These are phyloP conservation scores for Drosera capensis DNA, from an alignment of 148 eudicot species.

Conservation along the genomic window DNA sequence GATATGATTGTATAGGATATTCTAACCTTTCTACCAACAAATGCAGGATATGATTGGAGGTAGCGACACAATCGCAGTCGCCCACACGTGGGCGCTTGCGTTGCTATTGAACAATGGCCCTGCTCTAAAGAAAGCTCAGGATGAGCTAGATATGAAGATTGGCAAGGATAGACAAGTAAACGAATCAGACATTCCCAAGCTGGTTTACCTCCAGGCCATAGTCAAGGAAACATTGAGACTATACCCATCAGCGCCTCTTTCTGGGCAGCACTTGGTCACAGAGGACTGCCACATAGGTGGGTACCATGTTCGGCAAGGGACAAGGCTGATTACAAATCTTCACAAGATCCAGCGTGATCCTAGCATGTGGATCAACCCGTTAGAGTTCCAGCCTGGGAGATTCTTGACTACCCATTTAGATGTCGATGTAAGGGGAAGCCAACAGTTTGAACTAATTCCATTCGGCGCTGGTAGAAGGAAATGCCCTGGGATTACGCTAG, in stretches of 20 bases:
- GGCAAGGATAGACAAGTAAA: constrained; percentile 15
- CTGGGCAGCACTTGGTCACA: constrained; percentile 7
- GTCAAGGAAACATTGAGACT: constrained; percentile 20
- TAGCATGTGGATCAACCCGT: constrained; percentile 11
- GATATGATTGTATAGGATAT: neutral
- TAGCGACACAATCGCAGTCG: constrained; percentile 10
- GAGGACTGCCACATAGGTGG: constrained; percentile 14
- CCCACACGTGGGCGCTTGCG: constrained; percentile 21
- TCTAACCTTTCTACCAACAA: neutral
- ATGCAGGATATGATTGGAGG: constrained; percentile 20
- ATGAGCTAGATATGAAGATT: constrained; percentile 15
- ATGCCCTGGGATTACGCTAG: constrained; percentile 12
- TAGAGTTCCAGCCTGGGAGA: constrained; percentile 22
- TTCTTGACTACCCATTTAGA: constrained; percentile 15
- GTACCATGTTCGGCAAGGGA: constrained; percentile 20
- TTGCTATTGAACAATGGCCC: constrained; percentile 15
- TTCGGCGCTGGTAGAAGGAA: constrained; percentile 17
- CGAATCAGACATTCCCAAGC: constrained; percentile 14
- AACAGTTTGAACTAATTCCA: constrained; percentile 18
- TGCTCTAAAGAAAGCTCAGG: constrained; percentile 16
- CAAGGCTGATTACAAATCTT: constrained; percentile 13
- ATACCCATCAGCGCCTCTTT: constrained; percentile 15
- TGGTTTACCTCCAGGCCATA: constrained; percentile 22
- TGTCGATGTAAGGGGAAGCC: constrained; percentile 12
- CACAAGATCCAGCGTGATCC: constrained; percentile 27